Base-by-base conservation (phyloP, 768 basidiomycete genomes). In the Tylopilus plumbeoviolaceoides region DNA sequence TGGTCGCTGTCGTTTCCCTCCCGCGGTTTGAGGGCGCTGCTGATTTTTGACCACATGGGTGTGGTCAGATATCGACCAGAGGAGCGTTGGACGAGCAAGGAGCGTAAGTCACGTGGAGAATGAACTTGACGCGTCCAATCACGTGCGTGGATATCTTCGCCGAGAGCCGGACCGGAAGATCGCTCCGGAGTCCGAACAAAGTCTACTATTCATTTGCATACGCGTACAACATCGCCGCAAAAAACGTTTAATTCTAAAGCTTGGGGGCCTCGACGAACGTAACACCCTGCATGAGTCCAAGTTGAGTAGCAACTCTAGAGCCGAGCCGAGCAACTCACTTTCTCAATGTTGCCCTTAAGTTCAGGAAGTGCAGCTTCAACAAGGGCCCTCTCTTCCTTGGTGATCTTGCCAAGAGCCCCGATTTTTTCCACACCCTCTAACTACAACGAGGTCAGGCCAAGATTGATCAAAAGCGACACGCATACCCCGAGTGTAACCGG, bases 401-500 rank as follows among this genome's bases (percentile, higher is more conserved):
- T 83, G 63, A 95, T 72, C 44, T 76, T 75, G 5, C 95, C 95
- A 39, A 98, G 78, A n/a, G 85, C 70, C 60, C 80, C 71, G 65
- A 99, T 92, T 73, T 84, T 91, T 61, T 79, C 78, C 47, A 94
- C 85, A 65, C 95, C 97, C 53, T 82, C 80, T 50, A 80, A 67
- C 92, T 95, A 57, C n/a, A 30, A 3, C 5, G 47, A 59, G 18
- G 48, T 60, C 38, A 52, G 47, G 47, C 15, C 36, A 36, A 43
- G 14, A 9, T 51, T 23, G 30, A 38, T 38, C 3, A 20, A 46
- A 38, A 9, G 17, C 12, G 21, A 11, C 1, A 60, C 28, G 66
- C 73, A 43, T 69, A 93, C 91, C 54, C 95, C 93, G 52, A 99
- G 85, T 72, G 92, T 86, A 53, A 99, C 81, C 45, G 81, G 85